phyloP scores from a whole-genome alignment of 1,284 basidiomycete species.

The Rhodotorula glutinis region DNA sequence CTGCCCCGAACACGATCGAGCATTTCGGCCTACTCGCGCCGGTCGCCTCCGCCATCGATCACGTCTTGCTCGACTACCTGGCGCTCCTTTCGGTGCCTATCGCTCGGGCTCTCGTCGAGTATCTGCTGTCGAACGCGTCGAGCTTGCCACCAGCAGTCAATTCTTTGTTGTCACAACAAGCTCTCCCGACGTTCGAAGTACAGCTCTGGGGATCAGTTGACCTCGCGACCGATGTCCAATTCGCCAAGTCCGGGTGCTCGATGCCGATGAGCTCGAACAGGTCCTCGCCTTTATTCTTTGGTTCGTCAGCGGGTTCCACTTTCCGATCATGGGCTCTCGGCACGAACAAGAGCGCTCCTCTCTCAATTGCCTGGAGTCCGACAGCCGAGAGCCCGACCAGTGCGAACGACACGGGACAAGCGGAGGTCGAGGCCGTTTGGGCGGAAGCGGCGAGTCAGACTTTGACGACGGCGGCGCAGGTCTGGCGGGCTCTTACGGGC shows the following conservation, averaged over 20 bases:
- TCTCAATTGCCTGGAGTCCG: neutral
- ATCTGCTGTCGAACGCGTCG: constrained; percentile 12
- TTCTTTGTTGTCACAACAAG: neutral
- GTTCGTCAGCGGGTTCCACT: neutral
- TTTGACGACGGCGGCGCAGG: neutral
- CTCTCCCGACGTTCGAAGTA: constrained; percentile 21
- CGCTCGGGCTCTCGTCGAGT: constrained; percentile 15
- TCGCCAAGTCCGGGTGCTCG: neutral
- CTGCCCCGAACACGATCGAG: constrained; percentile 7
- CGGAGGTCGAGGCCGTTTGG: constrained; percentile 16
- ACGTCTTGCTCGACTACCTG: constrained; percentile 34
- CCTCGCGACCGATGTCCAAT: constrained; percentile 4
- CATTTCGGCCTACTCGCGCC: constrained; percentile 20
- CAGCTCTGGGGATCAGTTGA: constrained; percentile 34
- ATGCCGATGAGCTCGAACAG: neutral
- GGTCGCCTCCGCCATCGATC: constrained; percentile 14
- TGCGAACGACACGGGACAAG: neutral
- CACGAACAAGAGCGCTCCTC: no score
- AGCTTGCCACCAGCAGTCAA: constrained; percentile 1
- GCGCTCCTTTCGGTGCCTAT: neutral
- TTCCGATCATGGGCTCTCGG: constrained; percentile 6
- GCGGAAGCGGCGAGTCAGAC: neutral
- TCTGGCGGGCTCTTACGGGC: constrained; percentile 1
- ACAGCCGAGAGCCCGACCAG: neutral
- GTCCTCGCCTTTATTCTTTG: constrained; percentile 2